Percentiles rank a stretch among this genome's conserved stretches.
Conservation (phyloP, 805 yeast species). For the Candida germanica region DNA sequence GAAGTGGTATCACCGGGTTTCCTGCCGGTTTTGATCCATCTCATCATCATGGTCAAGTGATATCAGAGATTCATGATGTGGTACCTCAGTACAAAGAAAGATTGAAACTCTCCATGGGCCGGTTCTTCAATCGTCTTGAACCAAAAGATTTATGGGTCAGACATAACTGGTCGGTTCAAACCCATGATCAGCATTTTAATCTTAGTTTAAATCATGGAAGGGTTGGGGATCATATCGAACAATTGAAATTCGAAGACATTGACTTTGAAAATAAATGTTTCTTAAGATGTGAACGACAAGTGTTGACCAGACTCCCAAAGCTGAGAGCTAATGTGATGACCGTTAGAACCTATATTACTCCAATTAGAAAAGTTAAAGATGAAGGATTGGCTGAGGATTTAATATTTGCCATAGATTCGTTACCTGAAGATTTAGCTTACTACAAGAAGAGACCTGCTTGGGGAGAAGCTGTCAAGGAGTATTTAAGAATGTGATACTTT, state of each 20-base stretch:
- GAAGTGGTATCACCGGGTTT: constrained; percentile 58
- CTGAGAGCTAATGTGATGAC: constrained; percentile 36
- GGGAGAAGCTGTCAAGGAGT: constrained; percentile 38
- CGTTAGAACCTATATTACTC: constrained; percentile 36
- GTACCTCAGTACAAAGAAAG: constrained; percentile 65
- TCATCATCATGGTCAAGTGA: constrained; percentile 47
- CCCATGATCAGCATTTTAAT: constrained; percentile 41
- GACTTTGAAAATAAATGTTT: constrained; percentile 34
- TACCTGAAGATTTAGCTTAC: constrained; percentile 37
- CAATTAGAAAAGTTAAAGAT: constrained; percentile 22
- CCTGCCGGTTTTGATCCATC: constrained; percentile 75
- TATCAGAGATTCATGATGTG: constrained; percentile 63
- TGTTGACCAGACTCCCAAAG: constrained; percentile 33
- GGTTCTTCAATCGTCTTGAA: constrained; percentile 56
- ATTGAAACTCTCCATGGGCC: constrained; percentile 61
- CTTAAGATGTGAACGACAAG: constrained; percentile 36
- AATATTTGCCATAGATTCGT: constrained; percentile 29
- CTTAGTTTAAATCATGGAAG: constrained; percentile 32
- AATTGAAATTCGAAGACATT: constrained; percentile 24
- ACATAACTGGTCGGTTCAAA: constrained; percentile 69
- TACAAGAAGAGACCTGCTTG: constrained; percentile 36
- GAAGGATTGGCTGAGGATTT: constrained; percentile 34
- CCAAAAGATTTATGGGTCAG: constrained; percentile 58
- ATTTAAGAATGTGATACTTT: constrained; percentile 16
- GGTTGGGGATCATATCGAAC: constrained; percentile 23